phyloP scores from a whole-genome alignment of 2,329 filamentous ascomycete genomes.

The Cytospora paraplurivora region DNA sequence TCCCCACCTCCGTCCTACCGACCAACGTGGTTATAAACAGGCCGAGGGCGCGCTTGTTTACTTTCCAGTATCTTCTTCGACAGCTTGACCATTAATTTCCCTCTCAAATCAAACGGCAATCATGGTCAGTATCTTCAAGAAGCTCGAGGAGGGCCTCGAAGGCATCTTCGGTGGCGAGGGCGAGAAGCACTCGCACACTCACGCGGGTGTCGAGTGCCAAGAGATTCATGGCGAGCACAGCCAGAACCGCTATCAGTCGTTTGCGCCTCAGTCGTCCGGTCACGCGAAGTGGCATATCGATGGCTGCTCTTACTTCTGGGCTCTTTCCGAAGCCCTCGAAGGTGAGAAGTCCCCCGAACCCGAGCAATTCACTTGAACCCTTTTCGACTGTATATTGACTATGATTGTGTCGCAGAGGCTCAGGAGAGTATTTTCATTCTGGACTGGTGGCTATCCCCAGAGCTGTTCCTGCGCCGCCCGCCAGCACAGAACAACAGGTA shows the following conservation, averaged over 20 bases:
- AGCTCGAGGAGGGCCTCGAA: slow-evolving; percentile 47
- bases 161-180: slow-evolving; percentile 42
- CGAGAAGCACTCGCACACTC: slow-evolving; percentile 48
- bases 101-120: slow-evolving; percentile 33
- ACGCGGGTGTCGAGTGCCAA: slow-evolving; percentile 45
- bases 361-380: background rate
- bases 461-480: slow-evolving; percentile 82
- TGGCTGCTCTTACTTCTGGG: slow-evolving; percentile 82
- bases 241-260: slow-evolving; percentile 63
- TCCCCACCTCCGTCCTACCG: slow-evolving; percentile 23
- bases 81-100: slow-evolving; percentile 1
- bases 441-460: slow-evolving; percentile 89
- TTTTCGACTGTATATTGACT: background rate
- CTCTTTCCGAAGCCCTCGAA: slow-evolving; percentile 78
- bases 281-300: slow-evolving; percentile 89
- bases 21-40: slow-evolving; percentile 26
- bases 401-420: slow-evolving; percentile 53
- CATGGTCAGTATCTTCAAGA: slow-evolving; percentile 46
- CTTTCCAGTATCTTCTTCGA: slow-evolving; percentile 1
- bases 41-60: background rate
- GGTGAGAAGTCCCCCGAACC: slow-evolving; percentile 39
- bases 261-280: slow-evolving; percentile 71
- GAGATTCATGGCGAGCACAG: slow-evolving; percentile 46
- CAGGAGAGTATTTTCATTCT: slow-evolving; percentile 80
- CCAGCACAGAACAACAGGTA: slow-evolving; percentile 81